phyloP scores from a whole-genome alignment of 2,329 filamentous ascomycete genomes.

The Fusarium brachygibbosum region DNA sequence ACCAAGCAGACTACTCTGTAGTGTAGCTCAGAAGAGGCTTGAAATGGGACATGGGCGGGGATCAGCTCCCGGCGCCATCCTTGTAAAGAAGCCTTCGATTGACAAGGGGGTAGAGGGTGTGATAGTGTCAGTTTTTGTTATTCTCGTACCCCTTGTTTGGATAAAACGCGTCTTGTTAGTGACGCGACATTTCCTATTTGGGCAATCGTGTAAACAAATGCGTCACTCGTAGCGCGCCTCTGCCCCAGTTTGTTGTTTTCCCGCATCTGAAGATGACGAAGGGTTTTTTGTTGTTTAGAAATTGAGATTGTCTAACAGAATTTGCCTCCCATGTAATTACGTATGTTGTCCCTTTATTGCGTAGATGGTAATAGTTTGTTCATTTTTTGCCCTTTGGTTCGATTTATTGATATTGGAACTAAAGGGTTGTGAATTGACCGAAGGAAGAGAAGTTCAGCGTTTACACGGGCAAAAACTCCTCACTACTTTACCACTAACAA shows the following conservation, averaged over 20 bases:
- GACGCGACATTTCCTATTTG: constrained; percentile 48
- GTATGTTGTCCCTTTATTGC: constrained; percentile 8
- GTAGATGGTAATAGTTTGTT: constrained; percentile 7
- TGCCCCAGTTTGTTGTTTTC: constrained; percentile 36
- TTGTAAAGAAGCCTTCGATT: constrained; percentile 26
- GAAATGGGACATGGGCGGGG: constrained; percentile 39
- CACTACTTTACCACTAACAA: constrained; percentile 14
- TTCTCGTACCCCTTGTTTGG: constrained; percentile 42
- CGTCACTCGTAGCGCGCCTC: constrained; percentile 49
- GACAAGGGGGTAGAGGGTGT: constrained; percentile 33
- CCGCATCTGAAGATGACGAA: constrained; percentile 33
- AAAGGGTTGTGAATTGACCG: constrained; percentile 1
- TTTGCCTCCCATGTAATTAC: constrained; percentile 22
- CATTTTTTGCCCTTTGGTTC: not conserved
- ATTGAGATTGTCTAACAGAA: constrained; percentile 1
- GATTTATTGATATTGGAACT: constrained; percentile 13
- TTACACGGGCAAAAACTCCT: constrained; percentile 25
- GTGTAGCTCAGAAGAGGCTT: constrained; percentile 22
- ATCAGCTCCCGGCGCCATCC: constrained; percentile 44
- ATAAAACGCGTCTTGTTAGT: constrained; percentile 53
- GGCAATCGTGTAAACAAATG: constrained; percentile 57
- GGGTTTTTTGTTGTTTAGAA: constrained; percentile 6
- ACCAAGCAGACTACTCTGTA: not conserved
- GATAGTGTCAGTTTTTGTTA: constrained; percentile 22
- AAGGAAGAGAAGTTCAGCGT: not conserved